phyloP scores from a whole-genome alignment of 2,329 filamentous ascomycete genomes.

The Monascus ruber region DNA sequence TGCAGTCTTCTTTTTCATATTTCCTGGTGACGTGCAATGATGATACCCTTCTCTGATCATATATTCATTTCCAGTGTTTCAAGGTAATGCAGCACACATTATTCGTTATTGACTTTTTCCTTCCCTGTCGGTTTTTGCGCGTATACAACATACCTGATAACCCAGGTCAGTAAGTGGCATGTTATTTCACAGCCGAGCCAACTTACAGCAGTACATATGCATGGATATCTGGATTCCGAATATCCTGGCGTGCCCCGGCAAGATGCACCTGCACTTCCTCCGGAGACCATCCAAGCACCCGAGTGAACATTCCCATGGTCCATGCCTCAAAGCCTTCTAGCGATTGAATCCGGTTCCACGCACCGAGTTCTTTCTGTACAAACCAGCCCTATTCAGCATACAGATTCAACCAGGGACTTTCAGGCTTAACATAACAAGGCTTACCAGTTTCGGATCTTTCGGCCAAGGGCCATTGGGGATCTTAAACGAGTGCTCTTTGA shows the following conservation, averaged over 20 bases:
- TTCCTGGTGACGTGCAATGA: too few species aligned
- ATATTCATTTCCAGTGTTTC: too few species aligned
- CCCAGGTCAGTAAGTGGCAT: neutral
- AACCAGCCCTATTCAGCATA: too few species aligned
- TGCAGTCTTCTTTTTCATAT: too few species aligned
- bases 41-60: too few species aligned
- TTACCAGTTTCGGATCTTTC: slow-evolving; percentile 3
- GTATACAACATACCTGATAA: neutral
- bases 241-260: slow-evolving; percentile 8
- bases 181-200: neutral
- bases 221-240: slow-evolving; percentile 7
- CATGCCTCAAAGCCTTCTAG: slow-evolving; percentile 10
- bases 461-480: slow-evolving; percentile 11
- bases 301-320: slow-evolving; percentile 12
- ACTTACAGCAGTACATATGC: slow-evolving; percentile 8
- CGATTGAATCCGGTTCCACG: slow-evolving; percentile 9
- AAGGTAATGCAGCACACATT: too few species aligned
- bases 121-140: neutral
- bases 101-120: neutral
- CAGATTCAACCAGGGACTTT: too few species aligned
- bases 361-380: slow-evolving; percentile 3
- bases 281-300: slow-evolving; percentile 7
- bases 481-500: slow-evolving; percentile 9
- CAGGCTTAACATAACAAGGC: too few species aligned
- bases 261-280: slow-evolving; percentile 12